A percentile compares a stretch with the other conserved stretches of the same genome.
Conservation (phyloP, 345 rosid species). For the Eucalyptus pauciflora region DNA sequence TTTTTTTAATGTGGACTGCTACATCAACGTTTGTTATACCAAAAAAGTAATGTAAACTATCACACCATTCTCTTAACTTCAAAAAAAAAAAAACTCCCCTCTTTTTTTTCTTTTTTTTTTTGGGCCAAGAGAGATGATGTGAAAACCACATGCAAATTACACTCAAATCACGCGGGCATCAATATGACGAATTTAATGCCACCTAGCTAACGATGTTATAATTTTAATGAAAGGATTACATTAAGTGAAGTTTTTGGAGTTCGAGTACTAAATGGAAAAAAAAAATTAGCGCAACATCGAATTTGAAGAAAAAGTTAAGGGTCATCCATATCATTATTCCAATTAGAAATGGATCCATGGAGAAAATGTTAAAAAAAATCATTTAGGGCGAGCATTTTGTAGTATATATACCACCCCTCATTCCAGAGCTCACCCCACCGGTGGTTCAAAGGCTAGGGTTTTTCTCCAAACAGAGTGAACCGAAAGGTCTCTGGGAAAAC, state of each 20-base stretch:
- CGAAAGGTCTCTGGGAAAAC: neutral
- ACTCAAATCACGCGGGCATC: rapidly evolving
- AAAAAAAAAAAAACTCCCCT: neutral
- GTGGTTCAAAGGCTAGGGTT: neutral
- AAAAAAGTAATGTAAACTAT: neutral
- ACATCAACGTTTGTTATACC: neutral
- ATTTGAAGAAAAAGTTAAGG: neutral
- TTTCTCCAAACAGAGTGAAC: neutral
- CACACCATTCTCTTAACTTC: neutral
- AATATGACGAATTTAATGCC: neutral
- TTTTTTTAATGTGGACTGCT: neutral
- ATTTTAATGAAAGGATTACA: neutral
- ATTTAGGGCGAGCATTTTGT: neutral
- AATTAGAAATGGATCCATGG: neutral
- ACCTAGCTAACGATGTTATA: neutral
- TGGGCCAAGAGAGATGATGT: neutral
- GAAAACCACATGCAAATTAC: neutral
- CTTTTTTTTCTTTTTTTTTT: neutral
- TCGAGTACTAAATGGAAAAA: neutral
- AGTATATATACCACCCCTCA: neutral
- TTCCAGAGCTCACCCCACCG: neutral
- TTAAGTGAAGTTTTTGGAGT: neutral
- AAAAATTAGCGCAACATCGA: neutral
- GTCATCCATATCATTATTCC: neutral
- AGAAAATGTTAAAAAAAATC: neutral